Base-by-base conservation (phyloP, 768 basidiomycete species). In the Lactifluus pinguis region DNA sequence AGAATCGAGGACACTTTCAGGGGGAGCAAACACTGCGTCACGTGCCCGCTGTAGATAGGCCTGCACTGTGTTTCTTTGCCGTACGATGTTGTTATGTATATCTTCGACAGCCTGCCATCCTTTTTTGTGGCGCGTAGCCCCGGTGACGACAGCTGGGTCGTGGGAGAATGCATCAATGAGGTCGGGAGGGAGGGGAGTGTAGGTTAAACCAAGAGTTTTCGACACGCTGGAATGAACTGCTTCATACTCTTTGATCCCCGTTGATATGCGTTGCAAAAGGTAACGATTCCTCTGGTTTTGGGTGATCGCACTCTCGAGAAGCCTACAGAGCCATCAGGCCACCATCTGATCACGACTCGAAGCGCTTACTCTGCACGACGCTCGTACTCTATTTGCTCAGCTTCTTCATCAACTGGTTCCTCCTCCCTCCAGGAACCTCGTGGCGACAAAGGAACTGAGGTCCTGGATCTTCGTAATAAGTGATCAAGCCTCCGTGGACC, bases 91-190 rank as follows among this genome's bases (percentile, higher is more conserved):
- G 30, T 76, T 68, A 67, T 88, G 77, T 56, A 89, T 86, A 60
- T 92, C 86, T 60, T 92, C 89, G 15, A 89, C 86, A 2, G 85
- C 86, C 62, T 79, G 76, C 84, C 85, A 91, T 10, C 87, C 82
- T 53, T 73, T 75, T 32, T 79, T 76, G 47, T 80, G 76, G 50
- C 84, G 80, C 0, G 88, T 87, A 6, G 79, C 73, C 17, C 85
- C 79, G 3, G 83, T 86, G 19, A 89, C 83, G n/a, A 84, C 83
- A 2, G 86, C 82, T 51, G 89, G 89, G 69, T 92, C 89, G 61
- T 87, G 87, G 41, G 79, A 81, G 67, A 89, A 83, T 3, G 87
- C 85, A 52, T 90, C 88, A 41, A 89, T 71, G 7, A 91, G 76
- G 21, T 89, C 86, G 64, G 76, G 75, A 7, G 89, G 84, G 44